Base-by-base conservation (phyloP, 1,284 basidiomycete genomes). In the Cerrena zonata region DNA sequence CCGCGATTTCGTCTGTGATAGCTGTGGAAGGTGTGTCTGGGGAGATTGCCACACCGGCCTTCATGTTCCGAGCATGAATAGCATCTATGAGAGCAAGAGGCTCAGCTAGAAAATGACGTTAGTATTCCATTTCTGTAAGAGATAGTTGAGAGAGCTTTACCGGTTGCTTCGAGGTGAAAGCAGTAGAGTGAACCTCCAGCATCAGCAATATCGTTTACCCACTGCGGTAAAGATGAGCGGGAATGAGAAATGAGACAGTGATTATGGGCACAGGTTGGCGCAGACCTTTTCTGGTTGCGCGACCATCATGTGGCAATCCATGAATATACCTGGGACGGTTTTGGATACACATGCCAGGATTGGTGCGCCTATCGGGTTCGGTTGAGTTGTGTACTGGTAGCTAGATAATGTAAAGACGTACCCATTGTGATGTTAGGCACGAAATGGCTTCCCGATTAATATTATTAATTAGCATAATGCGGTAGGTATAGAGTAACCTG, bases 221-320 rank as follows among this genome's bases (percentile, higher is more conserved):
- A 99, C 89, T 97, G 62, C 4, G 26, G 38, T 19, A 42, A 53
- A 19, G 45, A 41, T 43, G 15, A 25, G 39, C 21, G 25, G 26
- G 41, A 15, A 30, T 26, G 39, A 26, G 12, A 47, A 21, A 40
- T 7, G 37, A 15, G 45, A 38, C 13, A 10, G 46, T 15, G 37
- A 48, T 12, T 38, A 25, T 45, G 38, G 26, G 5, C 11, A 25
- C 24, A 46, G 40, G 39, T 26, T 23, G 7, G 23, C 30, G n/a
- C 43, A 21, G 61, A 91, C 94, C 77, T 88, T 86, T 61, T 89
- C 89, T 2, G 96, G 96, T 55, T 98, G 78, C 0, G 94, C 72
- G 15, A 99, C 96, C 96, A 99, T 99, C 96, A 99, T 99, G 72
- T 99, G 96, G 71, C 94, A 98, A 70, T 99, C 96, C 95, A 99